These are phyloP conservation scores for Podaxis sp. DNA, from an alignment of 768 basidiomycete genomes.

Conservation along the genomic window DNA sequence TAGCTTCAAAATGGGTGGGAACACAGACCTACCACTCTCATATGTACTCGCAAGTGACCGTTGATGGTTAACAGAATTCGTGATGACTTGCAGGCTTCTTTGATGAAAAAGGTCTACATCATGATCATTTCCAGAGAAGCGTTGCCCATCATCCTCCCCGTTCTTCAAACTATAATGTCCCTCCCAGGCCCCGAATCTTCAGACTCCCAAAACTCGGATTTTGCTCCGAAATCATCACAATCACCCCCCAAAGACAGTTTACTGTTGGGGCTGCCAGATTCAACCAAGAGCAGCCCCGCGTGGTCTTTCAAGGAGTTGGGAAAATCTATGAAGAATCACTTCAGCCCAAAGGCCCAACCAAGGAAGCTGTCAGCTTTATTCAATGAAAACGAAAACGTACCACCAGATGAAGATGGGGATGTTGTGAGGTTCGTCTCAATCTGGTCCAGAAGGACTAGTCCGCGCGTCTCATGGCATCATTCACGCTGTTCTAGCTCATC, in stretches of 20 bases:
- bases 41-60: too few relatives aligned
- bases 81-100: background rate
- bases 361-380: background rate
- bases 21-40: too few relatives aligned
- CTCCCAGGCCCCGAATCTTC: background rate
- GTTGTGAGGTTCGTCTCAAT: background rate
- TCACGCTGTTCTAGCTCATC: background rate
- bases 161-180: background rate
- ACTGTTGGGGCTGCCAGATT: background rate
- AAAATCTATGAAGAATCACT: background rate
- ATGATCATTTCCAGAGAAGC: background rate
- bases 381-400: background rate
- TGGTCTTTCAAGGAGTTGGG: background rate
- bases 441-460: background rate
- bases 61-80: background rate
- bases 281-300: background rate
- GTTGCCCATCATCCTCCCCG: background rate
- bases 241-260: background rate
- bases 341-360: background rate
- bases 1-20: too few relatives aligned
- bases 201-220: background rate
- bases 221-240: background rate
- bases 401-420: background rate
- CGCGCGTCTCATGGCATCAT: background rate
- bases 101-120: background rate